Evolutionary conservation across 441 rosid genomes (phyloP).

Genomic region (Populus hybrid): DNA sequence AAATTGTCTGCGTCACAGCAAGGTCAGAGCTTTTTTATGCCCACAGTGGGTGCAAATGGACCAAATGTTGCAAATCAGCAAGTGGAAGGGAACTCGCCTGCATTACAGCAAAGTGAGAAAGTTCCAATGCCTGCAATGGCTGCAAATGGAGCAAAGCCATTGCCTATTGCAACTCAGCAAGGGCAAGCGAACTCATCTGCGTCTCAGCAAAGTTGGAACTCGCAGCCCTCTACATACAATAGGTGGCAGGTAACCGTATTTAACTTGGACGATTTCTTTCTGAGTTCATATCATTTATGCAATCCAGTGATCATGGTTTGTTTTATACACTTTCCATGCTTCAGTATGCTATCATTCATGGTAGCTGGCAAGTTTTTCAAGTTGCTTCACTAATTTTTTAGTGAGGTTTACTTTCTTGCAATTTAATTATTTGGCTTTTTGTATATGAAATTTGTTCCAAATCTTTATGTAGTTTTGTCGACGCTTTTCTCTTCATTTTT

Average conservation of each 20-base stretch:
- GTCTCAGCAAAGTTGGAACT: slow-evolving; percentile 26
- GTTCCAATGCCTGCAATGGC: no score
- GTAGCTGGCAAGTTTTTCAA: not conserved
- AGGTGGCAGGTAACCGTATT: slow-evolving; percentile 36
- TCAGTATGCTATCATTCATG: not conserved
- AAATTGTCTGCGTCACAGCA: not conserved
- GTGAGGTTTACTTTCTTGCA: not conserved
- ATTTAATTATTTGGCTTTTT: not conserved
- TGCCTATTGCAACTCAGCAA: no score
- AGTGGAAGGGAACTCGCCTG: no score
- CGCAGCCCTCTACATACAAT: slow-evolving; percentile 23
- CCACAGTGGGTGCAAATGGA: no score
- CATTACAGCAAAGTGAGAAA: no score
- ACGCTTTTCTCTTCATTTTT: not conserved
- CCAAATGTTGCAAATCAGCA: no score
- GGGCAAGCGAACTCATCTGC: slow-evolving; percentile 31
- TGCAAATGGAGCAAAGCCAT: no score
- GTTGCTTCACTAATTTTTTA: not conserved
- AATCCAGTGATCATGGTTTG: not conserved
- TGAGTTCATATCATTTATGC: not conserved
- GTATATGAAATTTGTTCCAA: not conserved
- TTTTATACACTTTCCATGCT: not conserved
- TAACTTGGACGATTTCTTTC: not conserved
- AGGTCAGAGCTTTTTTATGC: no score
- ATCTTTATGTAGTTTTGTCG: not conserved